Evolutionary conservation across 371 early-diverging fungal species (phyloP).

Genomic region (Encephalitozoon cuniculi): DNA sequence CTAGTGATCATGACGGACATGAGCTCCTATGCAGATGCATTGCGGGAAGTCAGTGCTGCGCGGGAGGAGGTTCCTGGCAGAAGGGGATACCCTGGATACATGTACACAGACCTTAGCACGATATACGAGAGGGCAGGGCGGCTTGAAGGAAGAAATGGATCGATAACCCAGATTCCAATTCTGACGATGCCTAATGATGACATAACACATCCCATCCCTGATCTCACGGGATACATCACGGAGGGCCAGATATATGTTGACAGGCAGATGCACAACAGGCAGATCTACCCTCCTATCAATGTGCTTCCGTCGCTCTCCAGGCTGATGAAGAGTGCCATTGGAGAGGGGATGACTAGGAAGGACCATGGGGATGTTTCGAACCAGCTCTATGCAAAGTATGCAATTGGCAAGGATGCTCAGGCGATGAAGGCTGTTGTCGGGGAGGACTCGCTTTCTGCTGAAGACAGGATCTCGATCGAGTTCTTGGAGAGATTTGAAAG

Average conservation of each 20-base stretch:
- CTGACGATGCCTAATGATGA: constrained; percentile 99
- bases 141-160: constrained; percentile 94
- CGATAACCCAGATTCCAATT: constrained; percentile 99
- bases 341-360: constrained; percentile 92
- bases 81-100: constrained; percentile 99
- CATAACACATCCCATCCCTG: constrained; percentile 99
- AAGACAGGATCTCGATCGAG: constrained; percentile 92
- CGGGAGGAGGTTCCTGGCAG: constrained; percentile 99
- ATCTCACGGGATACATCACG: constrained; percentile 99
- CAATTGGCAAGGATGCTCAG: constrained; percentile 96
- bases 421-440: constrained; percentile 99
- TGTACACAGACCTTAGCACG: constrained; percentile 99
- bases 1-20: constrained; percentile 99
- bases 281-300: constrained; percentile 99
- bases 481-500: constrained; percentile 98
- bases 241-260: constrained; percentile 99
- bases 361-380: constrained; percentile 99
- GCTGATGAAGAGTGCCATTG: constrained; percentile 99
- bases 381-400: constrained; percentile 99
- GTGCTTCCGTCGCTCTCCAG: constrained; percentile 96
- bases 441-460: constrained; percentile 93
- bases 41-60: constrained; percentile 97
- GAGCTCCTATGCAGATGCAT: constrained; percentile 99
- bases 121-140: constrained; percentile 99
- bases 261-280: constrained; percentile 94